Evolutionary conservation across 257 asterid species (phyloP).

Genomic region (Osmanthus fragrans): DNA sequence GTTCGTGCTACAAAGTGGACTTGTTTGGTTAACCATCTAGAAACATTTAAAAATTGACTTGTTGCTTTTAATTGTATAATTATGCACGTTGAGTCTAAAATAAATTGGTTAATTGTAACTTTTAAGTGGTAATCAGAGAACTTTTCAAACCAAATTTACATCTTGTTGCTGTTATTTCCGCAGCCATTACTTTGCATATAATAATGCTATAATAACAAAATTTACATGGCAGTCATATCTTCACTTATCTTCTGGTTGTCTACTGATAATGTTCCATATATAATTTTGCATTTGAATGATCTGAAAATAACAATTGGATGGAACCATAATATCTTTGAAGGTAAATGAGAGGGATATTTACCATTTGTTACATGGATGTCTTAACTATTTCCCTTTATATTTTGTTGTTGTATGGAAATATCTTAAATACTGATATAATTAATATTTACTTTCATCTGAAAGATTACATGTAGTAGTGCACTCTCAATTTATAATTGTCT

Average conservation of each 20-base stretch:
- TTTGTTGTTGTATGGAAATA: neutral
- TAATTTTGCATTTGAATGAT: neutral
- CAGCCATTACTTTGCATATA: neutral
- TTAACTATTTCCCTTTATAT: neutral
- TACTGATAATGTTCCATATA: neutral
- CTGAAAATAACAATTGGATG: neutral
- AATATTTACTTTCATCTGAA: neutral
- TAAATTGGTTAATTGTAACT: no score
- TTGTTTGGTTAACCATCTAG: no score
- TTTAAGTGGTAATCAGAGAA: no score
- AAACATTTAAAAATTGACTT: no score
- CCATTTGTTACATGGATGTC: neutral
- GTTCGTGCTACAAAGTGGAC: no score
- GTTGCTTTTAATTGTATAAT: no score
- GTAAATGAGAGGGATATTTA: neutral
- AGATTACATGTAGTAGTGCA: neutral
- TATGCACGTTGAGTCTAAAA: no score
- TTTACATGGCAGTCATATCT: slow-evolving; percentile 6
- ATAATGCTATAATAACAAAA: neutral
- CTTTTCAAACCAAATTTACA: neutral
- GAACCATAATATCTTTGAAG: neutral
- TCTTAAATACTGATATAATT: neutral
- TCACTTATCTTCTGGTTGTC: neutral
- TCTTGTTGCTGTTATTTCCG: neutral
- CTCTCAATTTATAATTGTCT: neutral